Percentiles rank a stretch among this genome's conserved stretches.
phyloP scores from a whole-genome alignment of 1,284 basidiomycete genomes.

The Sparassis latifolia region DNA sequence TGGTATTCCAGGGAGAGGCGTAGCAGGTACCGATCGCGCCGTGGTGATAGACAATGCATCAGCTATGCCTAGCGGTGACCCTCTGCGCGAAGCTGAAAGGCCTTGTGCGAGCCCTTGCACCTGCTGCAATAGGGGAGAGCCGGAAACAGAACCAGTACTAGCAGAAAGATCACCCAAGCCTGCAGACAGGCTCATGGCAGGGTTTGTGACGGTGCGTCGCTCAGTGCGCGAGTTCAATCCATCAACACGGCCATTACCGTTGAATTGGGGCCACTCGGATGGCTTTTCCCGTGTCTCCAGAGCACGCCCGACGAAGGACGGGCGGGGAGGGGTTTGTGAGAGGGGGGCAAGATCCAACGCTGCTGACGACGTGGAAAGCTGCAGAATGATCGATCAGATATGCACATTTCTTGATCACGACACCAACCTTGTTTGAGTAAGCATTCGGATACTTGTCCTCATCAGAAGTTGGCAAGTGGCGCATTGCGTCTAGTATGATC shows the following conservation, averaged over 20 bases:
- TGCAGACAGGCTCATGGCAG: constrained; percentile 55
- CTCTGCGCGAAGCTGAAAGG: constrained; percentile 50
- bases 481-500: constrained; percentile 65
- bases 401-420: constrained; percentile 5
- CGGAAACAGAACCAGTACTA: constrained; percentile 40
- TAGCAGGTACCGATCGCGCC: constrained; percentile 66
- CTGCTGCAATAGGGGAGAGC: constrained; percentile 59
- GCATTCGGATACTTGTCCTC: constrained; percentile 75
- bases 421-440: constrained; percentile 60
- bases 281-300: constrained; percentile 63
- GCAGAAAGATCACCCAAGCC: constrained; percentile 41
- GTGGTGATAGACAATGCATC: constrained; percentile 57
- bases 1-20: constrained; percentile 54
- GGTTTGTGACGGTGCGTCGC: constrained; percentile 66
- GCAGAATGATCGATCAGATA: constrained; percentile 5
- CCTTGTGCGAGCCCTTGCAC: constrained; percentile 45
- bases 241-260: constrained; percentile 54
- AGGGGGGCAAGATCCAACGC: constrained; percentile 90
- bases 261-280: constrained; percentile 93
- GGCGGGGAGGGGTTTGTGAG: constrained; percentile 72
- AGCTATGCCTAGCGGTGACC: constrained; percentile 58
- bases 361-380: constrained; percentile 87
- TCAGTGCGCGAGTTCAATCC: constrained; percentile 46
- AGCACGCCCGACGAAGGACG: constrained; percentile 48
- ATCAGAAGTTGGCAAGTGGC: constrained; percentile 86